A percentile compares a stretch with the other conserved stretches of the same genome.
These are phyloP conservation scores for Solanum hybrid DNA, from an alignment of 305 asterid species.

Conservation along the genomic window DNA sequence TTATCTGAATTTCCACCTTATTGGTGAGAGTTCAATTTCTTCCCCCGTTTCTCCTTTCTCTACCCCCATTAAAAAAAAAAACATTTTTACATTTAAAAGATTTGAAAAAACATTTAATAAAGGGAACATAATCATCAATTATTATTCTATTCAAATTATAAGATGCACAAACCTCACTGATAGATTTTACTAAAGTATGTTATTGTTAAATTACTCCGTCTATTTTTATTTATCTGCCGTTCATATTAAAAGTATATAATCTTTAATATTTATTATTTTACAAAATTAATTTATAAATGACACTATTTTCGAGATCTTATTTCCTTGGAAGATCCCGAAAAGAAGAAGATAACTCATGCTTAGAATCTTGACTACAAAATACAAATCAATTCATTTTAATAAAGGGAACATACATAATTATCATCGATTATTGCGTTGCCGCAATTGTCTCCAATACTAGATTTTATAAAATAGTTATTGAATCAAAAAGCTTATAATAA, in stretches of 20 bases:
- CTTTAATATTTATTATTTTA: no score
- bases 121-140: not conserved
- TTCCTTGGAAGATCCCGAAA: not conserved
- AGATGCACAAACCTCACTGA: not conserved
- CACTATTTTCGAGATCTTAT: not conserved
- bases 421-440: constrained; percentile 1
- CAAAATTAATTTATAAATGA: not conserved
- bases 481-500: not conserved
- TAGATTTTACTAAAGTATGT: not conserved
- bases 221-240: not conserved
- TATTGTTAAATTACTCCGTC: not conserved
- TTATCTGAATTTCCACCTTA: not conserved
- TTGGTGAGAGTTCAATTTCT: not conserved
- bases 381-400: not conserved
- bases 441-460: not conserved
- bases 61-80: not conserved
- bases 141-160: not conserved
- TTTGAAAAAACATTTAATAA: no score
- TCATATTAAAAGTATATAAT: no score
- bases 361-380: not conserved
- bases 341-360: not conserved
- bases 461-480: not conserved
- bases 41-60: not conserved
- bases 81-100: not conserved
- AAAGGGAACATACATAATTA: not conserved